Base-by-base conservation (phyloP, 768 basidiomycete species). In the Russula virescens region DNA sequence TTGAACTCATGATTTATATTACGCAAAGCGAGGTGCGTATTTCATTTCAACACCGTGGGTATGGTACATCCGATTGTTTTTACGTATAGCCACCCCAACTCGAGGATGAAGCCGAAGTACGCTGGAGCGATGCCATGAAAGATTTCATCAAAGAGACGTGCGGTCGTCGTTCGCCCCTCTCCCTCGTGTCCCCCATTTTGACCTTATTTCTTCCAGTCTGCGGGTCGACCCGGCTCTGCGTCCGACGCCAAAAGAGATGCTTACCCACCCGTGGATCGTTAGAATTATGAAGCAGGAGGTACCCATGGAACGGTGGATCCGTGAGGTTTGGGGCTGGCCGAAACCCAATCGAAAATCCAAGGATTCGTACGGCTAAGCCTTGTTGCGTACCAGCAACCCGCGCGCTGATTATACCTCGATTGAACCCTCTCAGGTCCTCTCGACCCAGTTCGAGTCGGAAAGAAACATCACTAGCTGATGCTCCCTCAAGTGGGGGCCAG, bases 1-100 rank as follows among this genome's bases (percentile, higher is more conserved):
- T 98, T 73, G 96, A 98, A 71, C 79, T 98, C 57, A 85, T 98
- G 77, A 88, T 92, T 75, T 85, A 93, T 71, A 94, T 97, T 69
- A 89, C 91, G 7, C 79, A 82, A 52, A 84, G 87, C 71, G 88
- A 90, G 77, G 88, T 87, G 65, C 61, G 81, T 75, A 55, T 55
- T 65, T 35, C 49, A 43, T 64, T 65, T 60, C 60, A 62, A 62
- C 58, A 26, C 52, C 46, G 28, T 48, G 67, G 46, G 58, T 67
- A 64, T 55, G 66, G 71, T 53, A 67, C 58, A 52, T 50, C 46
- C 61, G 19, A 62, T 59, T 58, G 38, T 8, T 43, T 50, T 52
- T 65, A 53, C 59, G 61, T 65, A 38, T 71, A 93, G 90, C 89
- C 89, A 56, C 91, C 91, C n/a, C 79, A 84, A 70, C 81, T 94